Conservation (phyloP, 176 grass and related monocot genomes). For the Lolium multiflorum region DNA sequence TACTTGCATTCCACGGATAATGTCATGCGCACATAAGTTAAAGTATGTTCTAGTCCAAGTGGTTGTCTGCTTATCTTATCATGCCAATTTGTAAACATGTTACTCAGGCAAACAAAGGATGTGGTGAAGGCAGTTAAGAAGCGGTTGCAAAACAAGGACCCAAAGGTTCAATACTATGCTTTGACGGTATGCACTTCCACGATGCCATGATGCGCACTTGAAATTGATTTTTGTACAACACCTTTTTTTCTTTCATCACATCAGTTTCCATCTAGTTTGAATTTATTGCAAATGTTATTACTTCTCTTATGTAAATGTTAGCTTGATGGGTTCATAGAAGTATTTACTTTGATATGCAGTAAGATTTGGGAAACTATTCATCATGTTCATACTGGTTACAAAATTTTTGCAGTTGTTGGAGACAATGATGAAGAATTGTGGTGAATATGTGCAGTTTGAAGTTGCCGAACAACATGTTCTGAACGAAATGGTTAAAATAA, state of each 20-base stretch:
- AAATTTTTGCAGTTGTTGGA: constrained; percentile 77
- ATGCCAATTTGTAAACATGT: constrained; percentile 26
- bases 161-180: constrained; percentile 87
- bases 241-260: background rate
- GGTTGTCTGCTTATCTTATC: constrained; percentile 30
- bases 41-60: constrained; percentile 1
- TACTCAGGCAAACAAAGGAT: constrained; percentile 86
- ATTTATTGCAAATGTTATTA: constrained; percentile 1
- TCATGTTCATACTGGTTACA: constrained; percentile 29
- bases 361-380: background rate
- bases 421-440: constrained; percentile 93
- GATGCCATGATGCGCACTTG: background rate
- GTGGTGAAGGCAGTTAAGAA: constrained; percentile 85
- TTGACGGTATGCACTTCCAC: constrained; percentile 68
- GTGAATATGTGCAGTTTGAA: constrained; percentile 81
- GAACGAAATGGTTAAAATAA: constrained; percentile 93
- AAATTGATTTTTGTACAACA: background rate
- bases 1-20: background rate
- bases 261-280: background rate
- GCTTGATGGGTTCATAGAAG: background rate
- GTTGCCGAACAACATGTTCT: constrained; percentile 78
- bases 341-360: background rate
- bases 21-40: background rate
- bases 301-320: background rate
- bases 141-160: constrained; percentile 77